phyloP scores from a whole-genome alignment of 208 protist genomes.

The Acanthamoeba healyi region DNA sequence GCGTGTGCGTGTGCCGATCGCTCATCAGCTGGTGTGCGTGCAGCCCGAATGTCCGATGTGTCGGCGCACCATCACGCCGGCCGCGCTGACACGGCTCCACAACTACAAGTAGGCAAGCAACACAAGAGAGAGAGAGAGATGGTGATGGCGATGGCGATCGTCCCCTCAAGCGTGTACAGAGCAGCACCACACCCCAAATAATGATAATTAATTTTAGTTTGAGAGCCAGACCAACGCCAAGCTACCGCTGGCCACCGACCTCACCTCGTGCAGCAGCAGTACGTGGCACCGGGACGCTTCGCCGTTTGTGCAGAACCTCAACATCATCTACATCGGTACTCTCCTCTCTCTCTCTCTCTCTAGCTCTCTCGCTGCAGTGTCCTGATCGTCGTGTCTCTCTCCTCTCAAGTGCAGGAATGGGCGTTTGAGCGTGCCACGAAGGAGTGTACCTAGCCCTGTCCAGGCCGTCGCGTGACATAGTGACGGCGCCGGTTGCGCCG shows the following conservation, averaged over 20 bases:
- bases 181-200: too few species aligned
- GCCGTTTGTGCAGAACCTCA: conserved; percentile 77
- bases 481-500: too few species aligned
- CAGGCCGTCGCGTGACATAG: too few species aligned
- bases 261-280: conserved; percentile 77
- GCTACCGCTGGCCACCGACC: conserved; percentile 75
- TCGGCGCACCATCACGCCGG: background rate
- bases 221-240: conserved; percentile 66
- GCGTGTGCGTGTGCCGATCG: background rate
- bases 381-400: background rate
- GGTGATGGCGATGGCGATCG: too few species aligned
- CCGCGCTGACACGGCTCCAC: background rate
- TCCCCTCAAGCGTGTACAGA: too few species aligned
- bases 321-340: conserved; percentile 83
- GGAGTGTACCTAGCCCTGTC: too few species aligned
- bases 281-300: background rate
- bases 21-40: background rate
- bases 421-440: conserved; percentile 55
- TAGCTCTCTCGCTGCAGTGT: background rate
- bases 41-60: conserved; percentile 75
- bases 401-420: conserved; percentile 15
- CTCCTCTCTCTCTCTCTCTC: too few species aligned
- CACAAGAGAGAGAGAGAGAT: too few species aligned
- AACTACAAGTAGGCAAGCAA: conserved; percentile 31
- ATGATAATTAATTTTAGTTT: too few species aligned